Conservation (phyloP, 768 basidiomycete genomes). For the Macrolepiota fuliginosa region DNA sequence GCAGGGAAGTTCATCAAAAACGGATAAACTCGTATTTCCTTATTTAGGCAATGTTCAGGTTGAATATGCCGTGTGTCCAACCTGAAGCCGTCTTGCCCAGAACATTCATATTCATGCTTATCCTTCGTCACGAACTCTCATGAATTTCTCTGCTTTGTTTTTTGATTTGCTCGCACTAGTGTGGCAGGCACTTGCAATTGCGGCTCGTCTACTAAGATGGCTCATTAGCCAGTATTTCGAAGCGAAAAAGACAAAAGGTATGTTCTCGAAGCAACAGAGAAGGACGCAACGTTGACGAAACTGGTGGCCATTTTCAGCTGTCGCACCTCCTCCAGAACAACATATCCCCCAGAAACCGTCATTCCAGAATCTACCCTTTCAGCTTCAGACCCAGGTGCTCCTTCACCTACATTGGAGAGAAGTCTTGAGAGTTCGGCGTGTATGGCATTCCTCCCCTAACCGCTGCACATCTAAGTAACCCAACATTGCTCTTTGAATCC, state of each 20-base stretch:
- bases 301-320: neutral
- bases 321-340: neutral
- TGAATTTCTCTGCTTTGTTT: slow-evolving; percentile 10
- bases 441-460: neutral
- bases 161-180: neutral
- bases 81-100: neutral
- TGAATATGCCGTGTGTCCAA: neutral
- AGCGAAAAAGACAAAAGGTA: slow-evolving; percentile 6
- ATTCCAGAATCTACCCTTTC: slow-evolving; percentile 10
- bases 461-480: neutral
- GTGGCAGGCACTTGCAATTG: slow-evolving; percentile 6
- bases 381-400: slow-evolving; percentile 9
- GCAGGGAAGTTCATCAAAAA: too few relatives aligned
- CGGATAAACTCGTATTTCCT: slow-evolving; percentile 1
- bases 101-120: neutral
- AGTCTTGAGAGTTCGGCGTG: slow-evolving; percentile 12
- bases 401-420: slow-evolving; percentile 12
- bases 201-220: slow-evolving; percentile 10
- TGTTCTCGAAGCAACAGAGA: neutral
- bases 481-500: neutral
- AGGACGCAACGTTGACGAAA: neutral
- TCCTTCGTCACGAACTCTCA: slow-evolving; percentile 5
- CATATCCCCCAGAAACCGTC: slow-evolving; percentile 4
- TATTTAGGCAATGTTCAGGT: slow-evolving; percentile 10
- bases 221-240: slow-evolving; percentile 8